Base-by-base conservation (phyloP, 192 early-diverging fungal genomes). In the Gonapodya prolifera region DNA sequence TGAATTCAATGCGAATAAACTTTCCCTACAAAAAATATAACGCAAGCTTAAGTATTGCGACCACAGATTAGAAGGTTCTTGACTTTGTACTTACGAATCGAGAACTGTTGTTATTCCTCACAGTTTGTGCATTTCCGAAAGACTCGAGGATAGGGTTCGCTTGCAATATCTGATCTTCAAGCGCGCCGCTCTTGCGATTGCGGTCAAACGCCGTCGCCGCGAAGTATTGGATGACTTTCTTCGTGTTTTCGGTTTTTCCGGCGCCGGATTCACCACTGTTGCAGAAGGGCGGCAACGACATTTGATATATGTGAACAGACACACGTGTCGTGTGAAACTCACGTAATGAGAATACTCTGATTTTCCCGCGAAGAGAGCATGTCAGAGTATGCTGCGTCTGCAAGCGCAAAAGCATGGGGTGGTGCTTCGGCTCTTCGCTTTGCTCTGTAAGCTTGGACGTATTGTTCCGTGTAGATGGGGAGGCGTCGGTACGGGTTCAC, bases 181-280 rank as follows among this genome's bases (percentile, higher is more conserved):
- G 89, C 70, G 83, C 83, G 69, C 89, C 87, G 76, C 85, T 81
- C 77, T 83, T 79, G 75, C 71, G 69, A 0, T 70, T 78, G 18
- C 77, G 29, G 79, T 92, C 92, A 23, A 89, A 83, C 13, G 96
- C 94, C 73, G 96, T 92, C 0, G 95, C 88, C 0, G 97, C 94
- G 69, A 99, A 87, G 84, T 98, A 98, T 85, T 98, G 97, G 78
- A 99, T 98, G 35, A 98, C 95, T 76, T 95, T 97, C 79, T 99
- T 99, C 18, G 97, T 99, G 85, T 98, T 98, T 86, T 99, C 98
- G 18, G 98, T 99, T 84, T 99, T 99, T 75, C 98, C 98, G 1
- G 96, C 97, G 70, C 98, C 98, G 33, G 96, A 97, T 86, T 99
- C 98, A 76, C 98, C 98, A 36, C 92, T 94, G 45, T 23, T 8